phyloP scores from a whole-genome alignment of 1,139 yeast genomes.

The Saccharomycopsis hybrid region DNA sequence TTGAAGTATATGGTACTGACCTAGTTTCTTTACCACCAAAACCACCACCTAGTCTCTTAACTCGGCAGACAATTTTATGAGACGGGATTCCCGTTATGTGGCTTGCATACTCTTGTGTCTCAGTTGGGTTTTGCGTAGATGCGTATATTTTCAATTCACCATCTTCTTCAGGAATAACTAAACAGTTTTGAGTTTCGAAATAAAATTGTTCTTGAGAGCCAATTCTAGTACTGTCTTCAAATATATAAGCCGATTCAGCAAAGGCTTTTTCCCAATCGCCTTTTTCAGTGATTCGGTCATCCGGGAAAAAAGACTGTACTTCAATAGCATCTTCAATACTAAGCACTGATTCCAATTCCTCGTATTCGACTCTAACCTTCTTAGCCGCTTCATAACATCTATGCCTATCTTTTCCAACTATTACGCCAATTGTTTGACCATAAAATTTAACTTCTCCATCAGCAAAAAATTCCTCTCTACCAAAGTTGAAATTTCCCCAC shows the following conservation, averaged over 20 bases:
- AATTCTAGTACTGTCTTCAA: constrained; percentile 34
- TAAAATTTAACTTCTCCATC: constrained; percentile 35
- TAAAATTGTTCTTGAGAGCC: constrained; percentile 45
- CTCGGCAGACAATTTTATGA: constrained; percentile 33
- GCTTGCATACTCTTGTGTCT: constrained; percentile 36
- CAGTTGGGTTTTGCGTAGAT: constrained; percentile 38
- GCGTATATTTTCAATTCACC: constrained; percentile 38
- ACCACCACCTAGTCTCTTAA: constrained; percentile 55
- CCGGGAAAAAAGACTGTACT: constrained; percentile 32
- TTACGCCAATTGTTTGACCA: constrained; percentile 40
- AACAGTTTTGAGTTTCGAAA: constrained; percentile 38
- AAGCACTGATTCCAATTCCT: constrained; percentile 32
- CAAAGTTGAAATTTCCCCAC: constrained; percentile 36
- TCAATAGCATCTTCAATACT: constrained; percentile 38
- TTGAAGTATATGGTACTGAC: constrained; percentile 35
- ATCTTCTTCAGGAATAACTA: constrained; percentile 38
- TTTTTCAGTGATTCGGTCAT: constrained; percentile 28
- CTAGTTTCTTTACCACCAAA: constrained; percentile 55
- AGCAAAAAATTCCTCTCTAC: constrained; percentile 37
- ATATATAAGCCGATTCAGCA: constrained; percentile 29
- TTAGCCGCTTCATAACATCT: constrained; percentile 38
- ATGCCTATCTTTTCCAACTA: constrained; percentile 34
- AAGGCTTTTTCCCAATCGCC: constrained; percentile 37
- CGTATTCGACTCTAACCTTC: constrained; percentile 37
- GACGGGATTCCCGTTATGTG: constrained; percentile 37